Conservation (phyloP, 345 rosid species). For the Populus tremula region DNA sequence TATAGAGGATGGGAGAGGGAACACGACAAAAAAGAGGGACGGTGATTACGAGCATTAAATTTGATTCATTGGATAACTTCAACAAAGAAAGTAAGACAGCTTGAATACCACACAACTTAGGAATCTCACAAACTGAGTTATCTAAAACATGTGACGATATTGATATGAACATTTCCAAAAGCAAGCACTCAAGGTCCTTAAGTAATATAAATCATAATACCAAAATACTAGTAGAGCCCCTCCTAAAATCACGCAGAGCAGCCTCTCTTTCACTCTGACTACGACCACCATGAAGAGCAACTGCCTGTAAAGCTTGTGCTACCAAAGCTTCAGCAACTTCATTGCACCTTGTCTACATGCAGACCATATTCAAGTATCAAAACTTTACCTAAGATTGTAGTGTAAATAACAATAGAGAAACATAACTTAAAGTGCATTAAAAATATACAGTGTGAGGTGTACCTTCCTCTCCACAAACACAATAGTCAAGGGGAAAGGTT, state of each 20-base stretch:
- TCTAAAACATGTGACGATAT: neutral
- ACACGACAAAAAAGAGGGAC: neutral
- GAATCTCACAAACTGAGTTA: neutral
- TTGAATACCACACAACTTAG: neutral
- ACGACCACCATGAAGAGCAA: conserved; percentile 43
- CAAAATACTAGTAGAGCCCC: conserved; percentile 34
- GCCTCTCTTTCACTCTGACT: conserved; percentile 44
- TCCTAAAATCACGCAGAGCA: conserved; percentile 41
- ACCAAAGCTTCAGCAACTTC: conserved; percentile 42
- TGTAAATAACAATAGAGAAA: neutral
- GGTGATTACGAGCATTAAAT: neutral
- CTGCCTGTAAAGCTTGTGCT: conserved; percentile 41
- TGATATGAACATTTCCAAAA: neutral
- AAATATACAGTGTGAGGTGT: neutral
- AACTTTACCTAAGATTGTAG: neutral
- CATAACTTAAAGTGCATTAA: neutral
- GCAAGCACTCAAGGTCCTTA: neutral
- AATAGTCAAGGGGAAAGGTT: conserved; percentile 37
- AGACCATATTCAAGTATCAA: conserved; percentile 9
- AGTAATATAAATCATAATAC: conserved; percentile 17
- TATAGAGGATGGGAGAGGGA: neutral
- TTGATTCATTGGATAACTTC: neutral
- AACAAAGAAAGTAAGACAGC: neutral
- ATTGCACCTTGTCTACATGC: conserved; percentile 33
- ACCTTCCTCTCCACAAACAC: conserved; percentile 48